Percentiles rank a stretch among this genome's conserved stretches.
phyloP scores from a whole-genome alignment of 192 early-diverging fungal species.

The Polychytrium aggregatum region DNA sequence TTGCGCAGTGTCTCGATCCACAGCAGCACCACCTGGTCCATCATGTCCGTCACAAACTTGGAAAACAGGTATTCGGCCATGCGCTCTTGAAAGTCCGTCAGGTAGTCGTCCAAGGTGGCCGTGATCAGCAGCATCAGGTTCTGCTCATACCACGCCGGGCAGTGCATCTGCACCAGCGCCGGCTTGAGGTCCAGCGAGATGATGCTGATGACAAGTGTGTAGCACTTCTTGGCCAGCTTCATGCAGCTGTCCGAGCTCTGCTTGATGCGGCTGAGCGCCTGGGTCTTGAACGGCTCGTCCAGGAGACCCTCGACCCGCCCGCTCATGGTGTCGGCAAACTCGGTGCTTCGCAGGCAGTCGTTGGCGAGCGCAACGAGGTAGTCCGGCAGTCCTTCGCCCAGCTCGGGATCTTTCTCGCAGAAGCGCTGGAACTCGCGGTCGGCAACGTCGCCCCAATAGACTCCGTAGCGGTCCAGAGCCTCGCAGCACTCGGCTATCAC shows the following conservation, averaged over 20 bases:
- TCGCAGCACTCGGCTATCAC: conserved; percentile 66
- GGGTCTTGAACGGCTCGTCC: conserved; percentile 17
- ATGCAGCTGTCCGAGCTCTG: conserved; percentile 82
- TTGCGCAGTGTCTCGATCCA: conserved; percentile 79
- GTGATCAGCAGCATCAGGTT: conserved; percentile 77
- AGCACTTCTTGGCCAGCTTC: conserved; percentile 65
- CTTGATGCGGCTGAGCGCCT: conserved; percentile 39
- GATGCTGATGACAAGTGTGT: conserved; percentile 69
- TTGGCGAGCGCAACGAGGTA: conserved; percentile 94
- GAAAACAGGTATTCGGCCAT: conserved; percentile 83
- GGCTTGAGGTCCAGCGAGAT: conserved; percentile 72
- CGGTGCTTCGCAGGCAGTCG: conserved; percentile 82
- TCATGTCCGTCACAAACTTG: conserved; percentile 73
- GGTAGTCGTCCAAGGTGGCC: conserved; percentile 93
- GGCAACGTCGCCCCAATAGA: conserved; percentile 70
- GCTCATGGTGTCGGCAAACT: conserved; percentile 76
- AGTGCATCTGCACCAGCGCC: conserved; percentile 64
- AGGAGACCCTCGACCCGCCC: conserved; percentile 32
- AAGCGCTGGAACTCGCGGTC: conserved; percentile 68
- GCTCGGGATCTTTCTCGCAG: conserved; percentile 48
- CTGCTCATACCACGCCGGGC: conserved; percentile 83
- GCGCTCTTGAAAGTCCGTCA: conserved; percentile 71
- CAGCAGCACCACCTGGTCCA: conserved; percentile 72
- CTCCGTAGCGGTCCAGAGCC: conserved; percentile 64
- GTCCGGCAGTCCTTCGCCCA: conserved; percentile 80